Evolutionary conservation across 345 rosid species (phyloP), one percentile per base, ranked within the genome.

Genomic region (Geranium brycei): DNA sequence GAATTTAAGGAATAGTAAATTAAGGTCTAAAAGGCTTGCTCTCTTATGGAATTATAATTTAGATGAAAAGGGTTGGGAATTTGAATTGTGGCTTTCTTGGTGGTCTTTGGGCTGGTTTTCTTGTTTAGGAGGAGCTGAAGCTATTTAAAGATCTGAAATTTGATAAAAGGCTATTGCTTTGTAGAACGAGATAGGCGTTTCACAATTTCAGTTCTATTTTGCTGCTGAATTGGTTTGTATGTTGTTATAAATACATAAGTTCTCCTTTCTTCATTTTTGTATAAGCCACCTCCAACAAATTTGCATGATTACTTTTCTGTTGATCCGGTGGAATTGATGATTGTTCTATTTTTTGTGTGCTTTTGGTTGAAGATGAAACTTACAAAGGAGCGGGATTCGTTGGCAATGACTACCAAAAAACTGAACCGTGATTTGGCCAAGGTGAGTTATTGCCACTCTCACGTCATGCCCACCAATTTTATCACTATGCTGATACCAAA

Each of bases 361-460:
- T 62, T 62, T 68, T 47, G 14, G 31, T 58, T 73, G 80, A 65
- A 92, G 98, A 76, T 74, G 73, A 83, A 85, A 71, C 87, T 92
- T 61, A 69, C 81, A 3, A 80, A 82, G 78, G 95, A 89, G 51
- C 81, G 90, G 10, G 97, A 92, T 77, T 82, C 91, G 19, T 67
- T 92, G 74, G 82, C 84, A 5, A 35, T 78, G 74, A 86, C 88
- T 13, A 86, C 79, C 31, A 92, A 85, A 85, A 87, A 87, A 73
- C 96, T 89, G 38, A 76, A 83, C 71, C 95, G 91, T 66, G 96
- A 91, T 77, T 82, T 80, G 64, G 71, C 87, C 47, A 91, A 89
- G 95, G 98, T 85, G 72, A 76, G 61, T 38, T 10, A 55, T 31
- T 19, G 19, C 13, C 17, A n/a, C 31, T 17, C 14, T 35, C 30